phyloP scores from a whole-genome alignment of 78 protist species.

The Andalucia godoyi region DNA sequence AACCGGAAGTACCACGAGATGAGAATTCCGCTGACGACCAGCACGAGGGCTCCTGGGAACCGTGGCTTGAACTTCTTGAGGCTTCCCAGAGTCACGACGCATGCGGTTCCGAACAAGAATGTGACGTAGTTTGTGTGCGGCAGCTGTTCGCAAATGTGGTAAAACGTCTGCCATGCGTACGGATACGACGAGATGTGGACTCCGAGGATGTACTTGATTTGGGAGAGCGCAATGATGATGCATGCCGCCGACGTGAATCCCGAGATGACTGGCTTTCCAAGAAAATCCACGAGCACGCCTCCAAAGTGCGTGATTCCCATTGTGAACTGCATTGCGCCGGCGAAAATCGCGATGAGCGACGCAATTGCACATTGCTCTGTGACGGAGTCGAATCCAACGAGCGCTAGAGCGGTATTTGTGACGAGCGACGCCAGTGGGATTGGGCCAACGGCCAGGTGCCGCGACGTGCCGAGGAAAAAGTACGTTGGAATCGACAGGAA shows the following conservation, averaged over 20 bases:
- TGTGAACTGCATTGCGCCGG: background rate
- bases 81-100: too few species aligned
- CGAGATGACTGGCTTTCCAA: background rate
- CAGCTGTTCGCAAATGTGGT: background rate
- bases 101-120: background rate
- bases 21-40: too few species aligned
- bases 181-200: background rate
- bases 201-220: background rate
- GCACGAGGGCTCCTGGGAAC: too few species aligned
- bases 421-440: conserved; percentile 32
- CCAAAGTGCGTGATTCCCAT: background rate
- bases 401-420: background rate
- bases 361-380: too few species aligned
- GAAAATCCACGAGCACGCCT: background rate
- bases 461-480: conserved; percentile 49
- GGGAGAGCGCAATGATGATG: background rate
- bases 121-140: background rate
- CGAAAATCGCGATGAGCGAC: background rate
- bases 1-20: too few species aligned
- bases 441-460: conserved; percentile 65
- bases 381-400: too few species aligned
- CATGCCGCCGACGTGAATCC: conserved; percentile 4
- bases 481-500: conserved; percentile 58
- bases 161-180: background rate
- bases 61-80: too few species aligned